These are phyloP conservation scores for Poronia punctata DNA, from an alignment of 495 filamentous ascomycete genomes.

Conservation along the genomic window DNA sequence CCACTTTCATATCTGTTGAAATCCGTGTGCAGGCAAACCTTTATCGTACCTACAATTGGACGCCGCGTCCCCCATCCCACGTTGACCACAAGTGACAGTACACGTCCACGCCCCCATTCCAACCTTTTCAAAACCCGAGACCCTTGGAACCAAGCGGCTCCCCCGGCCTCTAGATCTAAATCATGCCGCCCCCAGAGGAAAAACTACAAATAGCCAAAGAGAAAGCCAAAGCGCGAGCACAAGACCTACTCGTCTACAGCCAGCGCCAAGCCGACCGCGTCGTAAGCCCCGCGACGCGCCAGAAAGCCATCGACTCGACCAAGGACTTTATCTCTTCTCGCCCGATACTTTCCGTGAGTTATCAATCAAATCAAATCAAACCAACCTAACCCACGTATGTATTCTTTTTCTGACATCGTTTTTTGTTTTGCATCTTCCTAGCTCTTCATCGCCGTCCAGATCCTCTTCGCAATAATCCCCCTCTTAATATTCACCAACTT, in stretches of 20 bases:
- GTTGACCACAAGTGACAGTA: too few species aligned
- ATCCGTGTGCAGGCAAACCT: too few species aligned
- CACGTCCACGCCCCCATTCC: too few species aligned
- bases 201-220: too few species aligned
- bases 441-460: slow-evolving; percentile 50
- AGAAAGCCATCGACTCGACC: slow-evolving; percentile 19
- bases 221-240: slow-evolving; percentile 8
- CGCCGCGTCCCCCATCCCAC: too few species aligned
- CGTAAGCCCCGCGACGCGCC: slow-evolving; percentile 24
- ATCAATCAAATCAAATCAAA: background rate
- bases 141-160: too few species aligned
- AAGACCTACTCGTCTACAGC: slow-evolving; percentile 22
- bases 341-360: slow-evolving; percentile 32
- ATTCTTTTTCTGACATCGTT: background rate
- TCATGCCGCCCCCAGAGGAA: too few species aligned
- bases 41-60: too few species aligned
- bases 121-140: too few species aligned
- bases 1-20: too few species aligned
- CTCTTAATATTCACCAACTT: slow-evolving; percentile 56
- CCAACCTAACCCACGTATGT: background rate
- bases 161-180: too few species aligned
- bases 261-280: slow-evolving; percentile 30
- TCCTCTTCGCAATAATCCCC: slow-evolving; percentile 51
- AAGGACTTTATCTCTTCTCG: slow-evolving; percentile 18
- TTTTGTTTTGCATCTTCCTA: too few species aligned